Percentiles rank a stretch among this genome's conserved stretches.
These are phyloP conservation scores for Saururus chinensis DNA, from an alignment of 164 flowering plant species.

Conservation along the genomic window DNA sequence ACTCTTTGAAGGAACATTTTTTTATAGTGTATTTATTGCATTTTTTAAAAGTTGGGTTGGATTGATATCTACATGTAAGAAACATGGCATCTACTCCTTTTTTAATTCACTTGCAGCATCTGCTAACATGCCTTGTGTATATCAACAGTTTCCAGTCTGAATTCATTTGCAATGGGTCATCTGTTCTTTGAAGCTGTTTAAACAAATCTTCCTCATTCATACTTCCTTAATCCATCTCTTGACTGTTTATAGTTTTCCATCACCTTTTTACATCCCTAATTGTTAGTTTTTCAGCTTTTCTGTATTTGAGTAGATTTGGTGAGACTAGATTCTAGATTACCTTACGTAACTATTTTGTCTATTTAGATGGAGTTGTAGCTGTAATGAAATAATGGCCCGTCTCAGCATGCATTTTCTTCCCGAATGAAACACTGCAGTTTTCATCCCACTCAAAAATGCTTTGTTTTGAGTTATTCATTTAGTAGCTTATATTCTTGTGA, in stretches of 20 bases:
- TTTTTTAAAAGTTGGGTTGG: no score
- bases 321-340: not conserved
- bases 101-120: no score
- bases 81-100: no score
- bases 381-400: not conserved
- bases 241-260: not conserved
- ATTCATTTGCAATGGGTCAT: no score
- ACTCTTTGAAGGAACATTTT: no score
- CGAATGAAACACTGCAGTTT: no score
- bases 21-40: not conserved
- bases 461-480: not conserved
- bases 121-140: no score
- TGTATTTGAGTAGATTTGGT: not conserved
- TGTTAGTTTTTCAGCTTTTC: no score
- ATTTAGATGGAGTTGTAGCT: not conserved
- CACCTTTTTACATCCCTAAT: not conserved
- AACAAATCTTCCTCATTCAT: not conserved
- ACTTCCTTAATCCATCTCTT: not conserved
- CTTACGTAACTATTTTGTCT: not conserved
- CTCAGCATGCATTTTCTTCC: not conserved
- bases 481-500: not conserved
- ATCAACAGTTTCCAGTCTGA: no score
- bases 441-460: not conserved
- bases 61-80: no score
- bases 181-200: no score